A percentile compares a stretch with the other conserved stretches of the same genome.
phyloP scores from a whole-genome alignment of 2,329 filamentous ascomycete species.

The Apiospora aurea region DNA sequence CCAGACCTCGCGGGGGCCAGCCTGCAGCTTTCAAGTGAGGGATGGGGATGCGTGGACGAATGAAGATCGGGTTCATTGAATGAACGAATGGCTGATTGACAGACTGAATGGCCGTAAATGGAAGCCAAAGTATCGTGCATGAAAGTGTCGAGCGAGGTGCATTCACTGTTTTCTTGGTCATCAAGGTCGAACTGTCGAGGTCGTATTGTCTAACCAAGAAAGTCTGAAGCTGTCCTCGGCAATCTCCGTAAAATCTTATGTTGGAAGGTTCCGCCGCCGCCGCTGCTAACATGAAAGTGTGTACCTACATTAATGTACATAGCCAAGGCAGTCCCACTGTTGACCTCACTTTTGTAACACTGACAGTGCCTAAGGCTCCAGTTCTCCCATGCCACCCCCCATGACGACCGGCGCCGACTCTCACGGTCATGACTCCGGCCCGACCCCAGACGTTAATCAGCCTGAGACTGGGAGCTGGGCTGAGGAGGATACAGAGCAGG shows the following conservation, averaged over 20 bases:
- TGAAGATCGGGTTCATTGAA: too few species aligned
- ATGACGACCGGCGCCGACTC: constrained; percentile 12
- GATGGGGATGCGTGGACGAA: background rate
- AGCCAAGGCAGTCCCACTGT: background rate
- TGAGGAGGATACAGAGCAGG: background rate
- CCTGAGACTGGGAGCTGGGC: background rate
- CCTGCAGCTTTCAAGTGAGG: background rate
- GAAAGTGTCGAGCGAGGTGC: background rate
- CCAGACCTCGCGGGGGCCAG: background rate
- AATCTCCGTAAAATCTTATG: constrained; percentile 14
- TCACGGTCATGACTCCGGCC: constrained; percentile 11
- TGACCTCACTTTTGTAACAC: constrained; percentile 9
- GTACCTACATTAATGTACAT: background rate
- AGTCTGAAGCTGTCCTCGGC: background rate
- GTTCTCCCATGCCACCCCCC: background rate
- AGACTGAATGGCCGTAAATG: background rate
- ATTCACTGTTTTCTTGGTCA: background rate
- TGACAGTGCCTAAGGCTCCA: constrained; percentile 17
- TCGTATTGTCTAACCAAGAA: background rate
- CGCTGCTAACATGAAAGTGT: background rate
- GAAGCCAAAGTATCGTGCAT: background rate
- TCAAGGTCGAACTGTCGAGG: background rate
- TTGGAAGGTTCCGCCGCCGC: background rate
- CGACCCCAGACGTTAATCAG: background rate
- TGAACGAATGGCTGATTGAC: too few species aligned